Base-by-base conservation (phyloP, 768 basidiomycete genomes). In the Mycena pura region DNA sequence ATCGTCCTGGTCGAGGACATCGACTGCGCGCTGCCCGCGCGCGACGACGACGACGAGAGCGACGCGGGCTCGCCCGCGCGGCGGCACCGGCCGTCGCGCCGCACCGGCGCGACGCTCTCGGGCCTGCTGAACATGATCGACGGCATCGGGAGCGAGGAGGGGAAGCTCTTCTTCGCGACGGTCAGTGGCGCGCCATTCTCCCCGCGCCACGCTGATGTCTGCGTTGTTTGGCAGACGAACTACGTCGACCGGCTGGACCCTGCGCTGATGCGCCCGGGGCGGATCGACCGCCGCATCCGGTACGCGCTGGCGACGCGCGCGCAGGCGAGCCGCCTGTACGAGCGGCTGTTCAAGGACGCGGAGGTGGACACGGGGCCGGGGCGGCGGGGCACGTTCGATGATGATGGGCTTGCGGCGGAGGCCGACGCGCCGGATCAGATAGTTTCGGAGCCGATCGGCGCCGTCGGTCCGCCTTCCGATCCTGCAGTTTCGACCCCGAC, bases 81-180 rank as follows among this genome's bases (percentile, higher is more conserved):
- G 34, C 46, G 41, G 29, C 57, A 58, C n/a, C 66, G 58, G 49
- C 65, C 55, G n/a, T n/a, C n/a, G 68, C 70, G 54, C 73, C 75
- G 3, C 67, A 71, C 2, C 31, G 62, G 62, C 5, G 82, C 86
- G 28, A 87, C 85, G 3, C 75, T 88, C 21, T 84, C 82, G 1
- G 85, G 85, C 0, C 70, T 88, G 10, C 69, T 88, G 31, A 88
- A 88, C 65, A 82, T 86, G 19, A 72, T 87, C 24, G 86, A 88
- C 66, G 86, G 86, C 5, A 81, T 86, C 10, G 83, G 82, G 6
- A 85, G 84, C 68, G 85, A 87, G 63, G 86, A 87, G 67, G 86
- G 86, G 11, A 83, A 84, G 55, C 70, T 88, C 13, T 82, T 86
- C 62, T 87, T 88, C 51, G 85, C 85, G 1, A 88, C 87, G 10